Conservation (phyloP, 352 stramenopile species). For the Pythium pyrilobum region DNA sequence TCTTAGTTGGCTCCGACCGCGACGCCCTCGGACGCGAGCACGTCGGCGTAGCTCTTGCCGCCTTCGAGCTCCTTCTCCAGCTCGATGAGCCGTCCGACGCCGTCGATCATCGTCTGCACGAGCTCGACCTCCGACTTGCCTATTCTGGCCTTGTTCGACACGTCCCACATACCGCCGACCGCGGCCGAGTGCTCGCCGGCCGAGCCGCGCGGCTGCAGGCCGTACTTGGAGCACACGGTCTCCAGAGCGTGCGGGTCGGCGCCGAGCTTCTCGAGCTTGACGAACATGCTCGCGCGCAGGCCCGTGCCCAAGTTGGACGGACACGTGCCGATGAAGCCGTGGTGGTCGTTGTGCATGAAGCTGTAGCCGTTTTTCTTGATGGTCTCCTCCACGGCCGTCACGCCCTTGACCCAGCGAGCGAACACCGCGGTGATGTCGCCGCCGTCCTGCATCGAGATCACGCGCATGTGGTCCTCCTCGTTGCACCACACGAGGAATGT, state of each 20-base stretch:
- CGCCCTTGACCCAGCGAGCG: conserved; percentile 73
- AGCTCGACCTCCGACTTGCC: conserved; percentile 93
- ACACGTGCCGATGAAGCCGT: conserved; percentile 84
- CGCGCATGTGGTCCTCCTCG: conserved; percentile 89
- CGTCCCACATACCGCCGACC: conserved; percentile 87
- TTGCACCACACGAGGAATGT: conserved; percentile 89
- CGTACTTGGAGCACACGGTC: conserved; percentile 65
- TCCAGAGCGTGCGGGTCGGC: conserved; percentile 68
- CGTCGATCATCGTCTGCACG: conserved; percentile 95
- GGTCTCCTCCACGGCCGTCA: conserved; percentile 67
- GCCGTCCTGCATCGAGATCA: conserved; percentile 88
- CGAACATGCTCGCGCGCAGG: conserved; percentile 78
- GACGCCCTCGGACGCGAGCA: conserved; percentile 51
- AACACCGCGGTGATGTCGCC: conserved; percentile 91
- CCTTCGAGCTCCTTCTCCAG: conserved; percentile 86
- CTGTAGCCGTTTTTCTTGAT: conserved; percentile 77
- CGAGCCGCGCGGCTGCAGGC: conserved; percentile 76
- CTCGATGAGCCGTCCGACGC: conserved; percentile 88
- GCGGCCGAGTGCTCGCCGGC: conserved; percentile 80
- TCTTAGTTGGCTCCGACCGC: conserved; percentile 19
- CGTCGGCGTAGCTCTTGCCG: conserved; percentile 57
- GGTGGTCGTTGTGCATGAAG: conserved; percentile 89
- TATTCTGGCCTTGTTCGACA: conserved; percentile 93
- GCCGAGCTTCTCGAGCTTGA: conserved; percentile 78
- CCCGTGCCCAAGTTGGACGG: conserved; percentile 87